Evolutionary conservation across 73 alveolate genomes (phyloP).

Genomic region (Uronychia binucleata): DNA sequence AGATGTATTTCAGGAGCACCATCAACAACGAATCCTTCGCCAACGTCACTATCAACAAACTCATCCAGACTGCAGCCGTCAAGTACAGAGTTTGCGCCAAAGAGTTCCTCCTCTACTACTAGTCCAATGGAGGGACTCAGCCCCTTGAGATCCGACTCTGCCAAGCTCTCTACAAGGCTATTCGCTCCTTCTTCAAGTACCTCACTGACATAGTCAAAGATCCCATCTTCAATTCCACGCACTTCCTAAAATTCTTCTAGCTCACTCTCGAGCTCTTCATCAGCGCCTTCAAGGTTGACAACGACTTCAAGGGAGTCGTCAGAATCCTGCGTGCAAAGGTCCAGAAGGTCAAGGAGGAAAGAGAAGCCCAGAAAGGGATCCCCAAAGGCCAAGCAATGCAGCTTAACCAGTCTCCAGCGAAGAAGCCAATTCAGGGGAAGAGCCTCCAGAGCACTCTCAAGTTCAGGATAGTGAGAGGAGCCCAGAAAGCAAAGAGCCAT

Average conservation of each 20-base stretch:
- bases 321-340: conserved; percentile 46
- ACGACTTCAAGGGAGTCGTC: conserved; percentile 39
- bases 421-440: no score
- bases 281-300: conserved; percentile 24
- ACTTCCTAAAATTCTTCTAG: conserved; percentile 44
- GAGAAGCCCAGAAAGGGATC: no score
- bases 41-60: conserved; percentile 45
- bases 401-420: no score
- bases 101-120: conserved; percentile 18
- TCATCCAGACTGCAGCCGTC: conserved; percentile 47
- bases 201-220: conserved; percentile 53
- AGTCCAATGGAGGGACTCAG: no score
- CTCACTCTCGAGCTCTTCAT: conserved; percentile 37
- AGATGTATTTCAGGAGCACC: conserved; percentile 45
- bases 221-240: conserved; percentile 29
- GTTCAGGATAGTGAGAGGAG: no score
- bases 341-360: conserved; percentile 22
- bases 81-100: conserved; percentile 48
- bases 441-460: no score
- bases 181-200: conserved; percentile 64
- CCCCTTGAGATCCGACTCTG: no score
- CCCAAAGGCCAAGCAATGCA: no score
- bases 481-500: no score
- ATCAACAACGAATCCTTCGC: conserved; percentile 43
- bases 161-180: no score